Evolutionary conservation across 1,284 basidiomycete genomes (phyloP), one percentile per base, ranked within the genome.

Genomic region (Pascua guehoae): DNA sequence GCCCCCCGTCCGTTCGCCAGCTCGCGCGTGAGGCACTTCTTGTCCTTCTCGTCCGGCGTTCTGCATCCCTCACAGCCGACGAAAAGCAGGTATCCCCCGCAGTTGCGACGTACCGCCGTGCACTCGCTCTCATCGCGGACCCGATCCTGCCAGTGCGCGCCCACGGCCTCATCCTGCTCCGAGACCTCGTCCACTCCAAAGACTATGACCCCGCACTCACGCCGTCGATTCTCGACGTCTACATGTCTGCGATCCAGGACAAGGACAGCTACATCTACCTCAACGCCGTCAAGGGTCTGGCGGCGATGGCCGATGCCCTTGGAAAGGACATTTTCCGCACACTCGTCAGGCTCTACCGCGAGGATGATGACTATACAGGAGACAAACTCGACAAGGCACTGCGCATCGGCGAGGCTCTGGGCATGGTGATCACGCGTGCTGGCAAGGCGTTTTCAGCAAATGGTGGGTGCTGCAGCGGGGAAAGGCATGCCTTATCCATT

Each of bases 261-360:
- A 88, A 94, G 50, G 95, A 98, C 71, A 92, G 89, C 39, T 98
- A 94, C 75, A 86, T 98, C 57, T 98, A 93, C 73, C 79, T 98
- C 55, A 94, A 94, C 69, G 92, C 91, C 0, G 87, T 96, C 5
- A 89, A 94, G 68, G 95, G 93, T 0, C 80, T 98, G 2, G 84
- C 87, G 5, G 86, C 84, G 14, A 87, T 95, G 83, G 89, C 87
- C 1, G 86, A 91, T 65, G 80, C 81, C 1, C 65, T 86, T 56
- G 91, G 91, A 1, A 83, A 82, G 59, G 85, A 89, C 15, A 86
- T 92, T 10, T 76, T 94, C 14, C 79, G 79, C 55, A 79, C 80
- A 4, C 78, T 95, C 37, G 76, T 91, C 9, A 80, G 81, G 39
- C 81, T 83, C 18, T 94, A 92, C 68, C 72, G 80, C 14, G 47